Evolutionary conservation across 345 rosid species (phyloP).

Genomic region (Corchorus olitorius): DNA sequence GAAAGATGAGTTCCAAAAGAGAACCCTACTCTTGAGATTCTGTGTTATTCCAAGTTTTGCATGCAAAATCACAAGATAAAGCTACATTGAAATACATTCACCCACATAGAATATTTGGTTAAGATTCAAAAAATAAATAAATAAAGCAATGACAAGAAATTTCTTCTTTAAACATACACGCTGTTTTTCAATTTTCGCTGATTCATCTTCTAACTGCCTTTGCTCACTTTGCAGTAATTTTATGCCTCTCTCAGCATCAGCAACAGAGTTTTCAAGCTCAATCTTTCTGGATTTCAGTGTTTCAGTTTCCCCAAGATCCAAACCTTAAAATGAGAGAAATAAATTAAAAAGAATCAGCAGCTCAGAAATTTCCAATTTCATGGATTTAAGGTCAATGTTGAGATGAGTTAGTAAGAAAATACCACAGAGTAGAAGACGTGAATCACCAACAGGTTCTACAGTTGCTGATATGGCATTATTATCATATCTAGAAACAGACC

Average conservation of each 20-base stretch:
- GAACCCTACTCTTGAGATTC: conserved; percentile 7
- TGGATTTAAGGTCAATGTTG: background rate
- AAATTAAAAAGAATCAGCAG: background rate
- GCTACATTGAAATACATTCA: background rate
- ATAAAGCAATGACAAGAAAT: background rate
- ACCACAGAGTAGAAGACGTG: conserved; percentile 77
- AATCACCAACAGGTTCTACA: conserved; percentile 68
- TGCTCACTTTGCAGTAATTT: conserved; percentile 56
- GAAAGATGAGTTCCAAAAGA: conserved; percentile 8
- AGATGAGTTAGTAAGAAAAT: conserved; percentile 25
- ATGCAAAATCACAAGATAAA: background rate
- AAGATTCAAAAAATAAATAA: background rate
- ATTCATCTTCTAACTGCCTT: conserved; percentile 67
- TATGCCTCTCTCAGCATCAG: conserved; percentile 43
- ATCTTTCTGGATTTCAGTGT: conserved; percentile 56
- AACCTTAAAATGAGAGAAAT: conserved; percentile 34
- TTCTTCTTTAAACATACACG: conserved; percentile 48
- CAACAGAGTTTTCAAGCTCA: conserved; percentile 59
- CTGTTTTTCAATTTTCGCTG: conserved; percentile 63
- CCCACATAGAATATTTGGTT: background rate
- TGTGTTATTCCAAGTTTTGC: conserved; percentile 9
- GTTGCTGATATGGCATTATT: conserved; percentile 63
- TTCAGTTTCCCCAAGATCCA: conserved; percentile 74
- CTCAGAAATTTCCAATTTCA: conserved; percentile 6
- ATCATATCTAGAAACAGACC: conserved; percentile 90